phyloP scores from a whole-genome alignment of 768 basidiomycete genomes.

The Termitomyces titanicus region DNA sequence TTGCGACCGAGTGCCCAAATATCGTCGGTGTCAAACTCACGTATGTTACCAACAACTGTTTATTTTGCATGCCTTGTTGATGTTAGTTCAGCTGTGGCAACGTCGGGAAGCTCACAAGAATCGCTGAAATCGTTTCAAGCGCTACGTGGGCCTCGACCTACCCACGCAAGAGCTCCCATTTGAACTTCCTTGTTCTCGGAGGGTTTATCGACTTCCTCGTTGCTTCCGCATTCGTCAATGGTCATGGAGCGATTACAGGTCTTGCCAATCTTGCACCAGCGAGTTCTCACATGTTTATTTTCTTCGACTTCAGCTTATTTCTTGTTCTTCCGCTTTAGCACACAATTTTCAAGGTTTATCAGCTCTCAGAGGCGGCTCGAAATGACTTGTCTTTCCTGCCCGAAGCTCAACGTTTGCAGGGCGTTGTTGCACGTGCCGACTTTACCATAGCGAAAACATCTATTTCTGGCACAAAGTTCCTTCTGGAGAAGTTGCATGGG shows the following conservation, averaged over 20 bases:
- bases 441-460: slow-evolving; percentile 72
- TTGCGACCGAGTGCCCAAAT: slow-evolving; percentile 75
- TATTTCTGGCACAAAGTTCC: slow-evolving; percentile 81
- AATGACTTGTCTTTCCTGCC: slow-evolving; percentile 53
- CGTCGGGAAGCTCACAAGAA: slow-evolving; percentile 87
- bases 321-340: slow-evolving; percentile 33
- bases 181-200: slow-evolving; percentile 81
- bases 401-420: slow-evolving; percentile 75
- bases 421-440: slow-evolving; percentile 77
- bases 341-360: slow-evolving; percentile 56
- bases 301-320: background rate
- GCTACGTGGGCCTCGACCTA: slow-evolving; percentile 50
- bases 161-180: slow-evolving; percentile 64
- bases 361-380: slow-evolving; percentile 55
- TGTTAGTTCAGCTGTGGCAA: slow-evolving; percentile 66
- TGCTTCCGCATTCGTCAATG: slow-evolving; percentile 68
- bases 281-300: slow-evolving; percentile 17
- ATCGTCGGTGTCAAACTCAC: slow-evolving; percentile 87
- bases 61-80: background rate
- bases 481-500: slow-evolving; percentile 70
- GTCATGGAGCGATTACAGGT: slow-evolving; percentile 88
- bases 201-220: slow-evolving; percentile 84
- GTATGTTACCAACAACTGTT: slow-evolving; percentile 36
- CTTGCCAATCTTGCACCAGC: slow-evolving; percentile 83
- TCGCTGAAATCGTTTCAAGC: slow-evolving; percentile 63